Conservation (phyloP, 2,329 filamentous ascomycete genomes). For the Mollisia scopiformis region DNA sequence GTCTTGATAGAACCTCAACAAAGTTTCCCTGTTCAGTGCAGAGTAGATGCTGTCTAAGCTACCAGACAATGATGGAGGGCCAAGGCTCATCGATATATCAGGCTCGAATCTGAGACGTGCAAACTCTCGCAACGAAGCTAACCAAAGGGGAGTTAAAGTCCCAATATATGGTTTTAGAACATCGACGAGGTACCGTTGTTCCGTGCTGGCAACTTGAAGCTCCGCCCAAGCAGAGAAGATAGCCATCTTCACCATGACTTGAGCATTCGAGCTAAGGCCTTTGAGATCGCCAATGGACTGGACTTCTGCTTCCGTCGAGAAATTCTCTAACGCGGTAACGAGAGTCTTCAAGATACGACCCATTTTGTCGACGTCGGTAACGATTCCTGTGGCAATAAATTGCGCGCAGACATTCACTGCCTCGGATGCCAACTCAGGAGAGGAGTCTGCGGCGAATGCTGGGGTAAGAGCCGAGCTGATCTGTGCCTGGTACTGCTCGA, state of each 20-base stretch:
- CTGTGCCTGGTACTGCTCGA: constrained; percentile 98
- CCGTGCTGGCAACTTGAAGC: constrained; percentile 90
- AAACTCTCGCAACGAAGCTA: constrained; percentile 91
- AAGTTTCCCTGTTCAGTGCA: constrained; percentile 88
- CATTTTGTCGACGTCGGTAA: constrained; percentile 98
- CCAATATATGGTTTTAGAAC: constrained; percentile 91
- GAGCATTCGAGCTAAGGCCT: constrained; percentile 90
- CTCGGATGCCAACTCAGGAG: constrained; percentile 91
- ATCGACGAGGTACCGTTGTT: constrained; percentile 86
- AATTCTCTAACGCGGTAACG: constrained; percentile 88
- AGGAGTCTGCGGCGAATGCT: constrained; percentile 94
- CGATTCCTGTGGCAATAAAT: constrained; percentile 96
- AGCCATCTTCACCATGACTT: constrained; percentile 98
- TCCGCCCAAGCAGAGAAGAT: constrained; percentile 98
- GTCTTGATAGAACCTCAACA: constrained; percentile 95
- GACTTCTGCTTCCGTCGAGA: constrained; percentile 78
- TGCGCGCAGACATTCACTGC: constrained; percentile 98
- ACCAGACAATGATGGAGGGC: constrained; percentile 78
- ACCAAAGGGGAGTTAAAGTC: constrained; percentile 88
- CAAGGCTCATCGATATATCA: constrained; percentile 90
- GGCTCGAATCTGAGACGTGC: constrained; percentile 93
- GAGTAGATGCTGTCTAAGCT: constrained; percentile 94
- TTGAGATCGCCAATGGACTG: constrained; percentile 91
- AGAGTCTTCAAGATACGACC: constrained; percentile 94
- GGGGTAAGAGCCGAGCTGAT: constrained; percentile 96